Conservation (phyloP, 371 early-diverging fungal genomes). For the Syncephalastrum sp. region DNA sequence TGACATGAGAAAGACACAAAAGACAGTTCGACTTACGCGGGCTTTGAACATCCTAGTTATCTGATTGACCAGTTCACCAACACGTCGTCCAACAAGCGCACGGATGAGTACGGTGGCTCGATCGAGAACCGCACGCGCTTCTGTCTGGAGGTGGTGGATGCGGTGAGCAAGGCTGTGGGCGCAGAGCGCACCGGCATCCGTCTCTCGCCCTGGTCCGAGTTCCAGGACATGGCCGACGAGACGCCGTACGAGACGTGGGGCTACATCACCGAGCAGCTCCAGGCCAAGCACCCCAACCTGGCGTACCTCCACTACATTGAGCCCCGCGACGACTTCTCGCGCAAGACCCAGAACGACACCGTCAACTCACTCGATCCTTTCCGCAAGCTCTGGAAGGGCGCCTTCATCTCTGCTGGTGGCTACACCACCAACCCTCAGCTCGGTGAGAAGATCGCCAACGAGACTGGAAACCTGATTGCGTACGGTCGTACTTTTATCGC, state of each 20-base stretch:
- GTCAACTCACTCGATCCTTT: conserved; percentile 13
- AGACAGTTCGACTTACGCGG: too few species aligned
- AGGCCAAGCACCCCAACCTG: conserved; percentile 14
- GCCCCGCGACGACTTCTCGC: conserved; percentile 6
- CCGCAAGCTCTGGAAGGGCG: conserved; percentile 19
- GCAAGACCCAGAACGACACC: background rate
- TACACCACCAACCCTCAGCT: conserved; percentile 8
- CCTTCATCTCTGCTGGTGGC: conserved; percentile 15
- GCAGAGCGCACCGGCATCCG: conserved; percentile 13
- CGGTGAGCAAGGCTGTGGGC: conserved; percentile 22
- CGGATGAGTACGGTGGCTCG: conserved; percentile 58
- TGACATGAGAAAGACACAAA: conserved; percentile 6
- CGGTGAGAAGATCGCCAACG: conserved; percentile 5
- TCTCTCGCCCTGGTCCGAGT: conserved; percentile 16
- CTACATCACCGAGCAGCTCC: conserved; percentile 14
- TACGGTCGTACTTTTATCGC: conserved; percentile 18
- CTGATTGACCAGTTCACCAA: conserved; percentile 28
- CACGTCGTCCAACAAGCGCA: conserved; percentile 47
- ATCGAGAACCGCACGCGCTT: conserved; percentile 56
- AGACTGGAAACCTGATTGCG: conserved; percentile 9
- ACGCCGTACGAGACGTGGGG: conserved; percentile 19
- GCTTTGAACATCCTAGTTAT: too few species aligned
- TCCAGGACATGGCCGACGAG: conserved; percentile 21
- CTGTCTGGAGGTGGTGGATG: conserved; percentile 39
- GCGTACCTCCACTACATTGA: conserved; percentile 21